Percentiles rank a stretch among this genome's conserved stretches.
These are phyloP conservation scores for Setaria italica DNA, from an alignment of 202 grass and related monocot genomes.

Conservation along the genomic window DNA sequence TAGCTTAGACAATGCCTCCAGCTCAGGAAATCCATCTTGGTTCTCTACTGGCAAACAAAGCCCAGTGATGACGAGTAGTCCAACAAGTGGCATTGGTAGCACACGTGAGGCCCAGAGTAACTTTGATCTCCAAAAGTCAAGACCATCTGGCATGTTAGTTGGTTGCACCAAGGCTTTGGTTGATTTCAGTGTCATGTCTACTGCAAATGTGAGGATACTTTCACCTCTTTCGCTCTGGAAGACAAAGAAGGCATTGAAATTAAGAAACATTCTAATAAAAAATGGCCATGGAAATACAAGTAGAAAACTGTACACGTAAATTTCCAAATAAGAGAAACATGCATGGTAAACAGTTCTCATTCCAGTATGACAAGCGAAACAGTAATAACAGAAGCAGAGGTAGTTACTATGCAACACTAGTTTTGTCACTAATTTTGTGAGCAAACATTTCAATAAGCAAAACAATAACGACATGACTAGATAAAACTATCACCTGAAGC, in stretches of 20 bases:
- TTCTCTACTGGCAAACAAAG: constrained; percentile 67
- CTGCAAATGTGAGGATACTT: constrained; percentile 71
- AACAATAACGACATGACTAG: not conserved
- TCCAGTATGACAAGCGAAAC: not conserved
- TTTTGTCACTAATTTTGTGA: not conserved
- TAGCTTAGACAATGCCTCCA: constrained; percentile 73
- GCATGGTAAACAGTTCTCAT: not conserved
- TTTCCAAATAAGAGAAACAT: constrained; percentile 24
- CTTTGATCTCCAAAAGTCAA: constrained; percentile 81
- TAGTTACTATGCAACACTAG: not conserved
- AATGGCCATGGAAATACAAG: not conserved
- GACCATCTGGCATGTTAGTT: constrained; percentile 53
- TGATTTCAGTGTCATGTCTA: constrained; percentile 77
- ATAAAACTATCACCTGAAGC: constrained; percentile 69
- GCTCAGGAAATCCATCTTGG: constrained; percentile 60
- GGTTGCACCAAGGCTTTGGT: constrained; percentile 65
- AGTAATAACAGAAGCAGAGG: not conserved
- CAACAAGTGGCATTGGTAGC: constrained; percentile 86
- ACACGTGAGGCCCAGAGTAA: constrained; percentile 80
- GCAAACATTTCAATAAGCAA: constrained; percentile 27
- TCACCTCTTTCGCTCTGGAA: constrained; percentile 85
- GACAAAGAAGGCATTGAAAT: not conserved
- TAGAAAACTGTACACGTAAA: constrained; percentile 5
- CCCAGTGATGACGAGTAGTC: constrained; percentile 70
- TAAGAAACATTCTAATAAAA: constrained; percentile 22